Percentiles rank a stretch among this genome's conserved stretches.
These are phyloP conservation scores for Berberis thunbergii DNA, from an alignment of 164 flowering plant genomes.

Conservation along the genomic window DNA sequence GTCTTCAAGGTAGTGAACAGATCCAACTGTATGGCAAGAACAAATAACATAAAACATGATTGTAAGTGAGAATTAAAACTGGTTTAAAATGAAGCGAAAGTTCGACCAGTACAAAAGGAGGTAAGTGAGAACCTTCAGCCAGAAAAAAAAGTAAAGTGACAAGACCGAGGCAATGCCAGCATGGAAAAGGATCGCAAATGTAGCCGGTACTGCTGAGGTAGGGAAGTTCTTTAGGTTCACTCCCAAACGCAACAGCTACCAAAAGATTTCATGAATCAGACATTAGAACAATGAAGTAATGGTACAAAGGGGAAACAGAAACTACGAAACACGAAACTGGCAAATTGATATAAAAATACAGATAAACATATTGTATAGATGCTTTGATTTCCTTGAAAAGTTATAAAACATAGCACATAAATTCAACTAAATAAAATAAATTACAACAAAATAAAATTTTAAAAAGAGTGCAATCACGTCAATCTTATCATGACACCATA, in stretches of 20 bases:
- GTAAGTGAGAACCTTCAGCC: constrained; percentile 65
- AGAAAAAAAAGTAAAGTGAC: constrained; percentile 67
- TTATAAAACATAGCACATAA: too few species aligned
- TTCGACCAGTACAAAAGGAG: neutral
- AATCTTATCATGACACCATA: too few species aligned
- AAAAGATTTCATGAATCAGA: neutral
- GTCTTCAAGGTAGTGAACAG: constrained; percentile 81
- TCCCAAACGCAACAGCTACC: constrained; percentile 62
- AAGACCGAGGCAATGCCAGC: constrained; percentile 75
- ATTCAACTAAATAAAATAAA: too few species aligned
- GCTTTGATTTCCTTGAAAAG: too few species aligned
- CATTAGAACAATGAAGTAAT: neutral
- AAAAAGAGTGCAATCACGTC: too few species aligned
- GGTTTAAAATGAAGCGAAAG: neutral
- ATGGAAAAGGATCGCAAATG: constrained; percentile 78
- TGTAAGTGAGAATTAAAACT: neutral
- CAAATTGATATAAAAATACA: too few species aligned
- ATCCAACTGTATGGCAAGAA: constrained; percentile 54
- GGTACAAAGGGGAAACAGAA: neutral
- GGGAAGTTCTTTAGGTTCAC: constrained; percentile 88
- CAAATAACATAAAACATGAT: neutral
- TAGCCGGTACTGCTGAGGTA: constrained; percentile 50
- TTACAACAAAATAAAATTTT: too few species aligned
- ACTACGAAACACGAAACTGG: too few species aligned
- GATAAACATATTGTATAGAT: too few species aligned